Evolutionary conservation across 1,139 yeast genomes (phyloP), one percentile per base, ranked within the genome.

Genomic region (Yarrowia galli): DNA sequence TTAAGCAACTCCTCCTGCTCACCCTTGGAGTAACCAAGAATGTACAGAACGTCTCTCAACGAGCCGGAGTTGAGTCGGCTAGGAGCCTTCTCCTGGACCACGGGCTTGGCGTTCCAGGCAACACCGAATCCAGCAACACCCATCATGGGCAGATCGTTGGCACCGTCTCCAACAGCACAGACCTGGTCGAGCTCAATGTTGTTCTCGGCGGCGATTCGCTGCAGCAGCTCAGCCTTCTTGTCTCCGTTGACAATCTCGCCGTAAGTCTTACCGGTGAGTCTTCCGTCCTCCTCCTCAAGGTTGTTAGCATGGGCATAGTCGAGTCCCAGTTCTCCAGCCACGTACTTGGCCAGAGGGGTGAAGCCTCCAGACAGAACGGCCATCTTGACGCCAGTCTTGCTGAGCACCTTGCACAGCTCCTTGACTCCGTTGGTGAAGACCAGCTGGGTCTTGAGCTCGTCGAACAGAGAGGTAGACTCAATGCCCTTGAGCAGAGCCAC

Each of bases 51-150:
- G 76, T 92, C 97, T 69, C 81, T 81, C 75, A 95, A 83, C 5
- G 89, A 82, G 35, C 83, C 81, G 0, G 93, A 83, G 77, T 95
- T 95, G 73, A 96, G 82, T 71, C 91, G 84, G 58, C 91, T 83
- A 13, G 98, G 98, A 0, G 99, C 99, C 72, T 73, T 73, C 61
- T 75, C 74, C 76, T 92, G 98, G 4, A 96, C 99, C 71, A 84
- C 87, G 40, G 98, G 98, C 77, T 96, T 96, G 20, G 99, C 99
- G 76, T 92, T 90, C 96, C 97, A 96, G 0, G 99, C 99, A 69
- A 96, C 83, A 22, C 99, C 99, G 77, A 87, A 91, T 0, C 99
- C 98, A 1, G 97, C 98, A 22, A 80, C 86, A 3, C 82, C 85
- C 98, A 96, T 95, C 93, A 96, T 96, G 54, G 86, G 85, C 76